Evolutionary conservation across 106 monocot genomes (phyloP).

Genomic region (Apostasia ramifera): DNA sequence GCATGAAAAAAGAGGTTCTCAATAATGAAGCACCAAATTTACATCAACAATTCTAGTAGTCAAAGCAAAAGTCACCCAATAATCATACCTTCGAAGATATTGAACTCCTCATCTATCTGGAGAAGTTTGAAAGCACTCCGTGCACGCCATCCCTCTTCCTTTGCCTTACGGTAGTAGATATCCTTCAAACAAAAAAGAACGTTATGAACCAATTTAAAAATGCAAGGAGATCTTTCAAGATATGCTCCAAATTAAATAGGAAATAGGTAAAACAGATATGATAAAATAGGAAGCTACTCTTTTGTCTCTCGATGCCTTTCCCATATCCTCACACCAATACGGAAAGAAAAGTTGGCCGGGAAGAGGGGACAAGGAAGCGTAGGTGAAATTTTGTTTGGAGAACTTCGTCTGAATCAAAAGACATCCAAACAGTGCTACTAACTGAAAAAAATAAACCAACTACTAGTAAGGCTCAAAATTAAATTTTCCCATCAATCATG

Average conservation of each 20-base stretch:
- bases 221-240: not conserved
- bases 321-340: conserved; percentile 21
- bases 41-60: too few relatives aligned
- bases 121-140: conserved; percentile 95
- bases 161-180: conserved; percentile 94
- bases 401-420: too few relatives aligned
- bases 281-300: conserved; percentile 24
- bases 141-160: conserved; percentile 91
- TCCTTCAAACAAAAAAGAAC: conserved; percentile 29
- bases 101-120: conserved; percentile 91
- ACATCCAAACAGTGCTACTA: too few relatives aligned
- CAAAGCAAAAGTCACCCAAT: too few relatives aligned
- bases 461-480: too few relatives aligned
- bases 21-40: too few relatives aligned
- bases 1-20: too few relatives aligned
- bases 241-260: not conserved
- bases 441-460: too few relatives aligned
- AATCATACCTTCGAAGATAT: conserved; percentile 52
- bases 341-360: too few relatives aligned
- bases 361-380: too few relatives aligned
- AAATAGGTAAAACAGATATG: not conserved
- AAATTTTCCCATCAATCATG: too few relatives aligned
- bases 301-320: conserved; percentile 87
- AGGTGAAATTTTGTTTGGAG: too few relatives aligned
- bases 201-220: not conserved